Base-by-base conservation (phyloP, 2,329 filamentous ascomycete genomes). In the Ophiostoma himal-ulmi region DNA sequence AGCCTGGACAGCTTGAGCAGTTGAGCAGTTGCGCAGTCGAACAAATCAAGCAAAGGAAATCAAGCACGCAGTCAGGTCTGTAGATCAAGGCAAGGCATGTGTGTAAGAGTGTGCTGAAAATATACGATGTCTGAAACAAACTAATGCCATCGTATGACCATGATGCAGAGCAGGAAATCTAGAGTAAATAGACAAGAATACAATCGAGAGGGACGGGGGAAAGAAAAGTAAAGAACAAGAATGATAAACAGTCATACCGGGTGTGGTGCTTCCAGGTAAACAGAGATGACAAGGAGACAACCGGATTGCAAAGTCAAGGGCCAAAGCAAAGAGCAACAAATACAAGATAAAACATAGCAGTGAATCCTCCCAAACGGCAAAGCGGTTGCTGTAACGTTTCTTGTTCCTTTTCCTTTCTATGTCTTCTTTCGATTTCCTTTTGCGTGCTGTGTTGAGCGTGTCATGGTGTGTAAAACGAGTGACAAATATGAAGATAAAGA, bases 51-150 rank as follows among this genome's bases (percentile, higher is more conserved):
- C 36, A 48, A 4, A 44, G 39, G 14, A 48, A 20, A 48, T 17
- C 44, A 48, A 20, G 3, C 44, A 48, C 5, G 37, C 37, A 39
- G 37, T 39, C 37, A 39, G 10, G 37, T 39, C 36, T n/a, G 44
- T 7, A 48, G 44, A 48, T 20, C 39, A 52, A 6, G 22, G 20
- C 48, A 22, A 54, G n/a, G 48, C n/a, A 22, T 26, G 30, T 34
- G 26, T 48, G 44, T 48, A 62, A 62, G 54, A 17, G 54, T 60
- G 57, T 62, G 37, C 17, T 62, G 52, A 66, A 48, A 65, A 65
- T 54, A 68, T 70, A 69, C 68, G 76, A 78, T 76, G 77, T 77
- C 77, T 76, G 72, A 71, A 48, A 64, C 57, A 64, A 64, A 64
- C 57, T 62, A 36, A 64, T 34, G 57, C 30, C 57, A 64, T 64